Conservation (phyloP, 2,329 filamentous ascomycete genomes). For the Cladophialophora yegresii region DNA sequence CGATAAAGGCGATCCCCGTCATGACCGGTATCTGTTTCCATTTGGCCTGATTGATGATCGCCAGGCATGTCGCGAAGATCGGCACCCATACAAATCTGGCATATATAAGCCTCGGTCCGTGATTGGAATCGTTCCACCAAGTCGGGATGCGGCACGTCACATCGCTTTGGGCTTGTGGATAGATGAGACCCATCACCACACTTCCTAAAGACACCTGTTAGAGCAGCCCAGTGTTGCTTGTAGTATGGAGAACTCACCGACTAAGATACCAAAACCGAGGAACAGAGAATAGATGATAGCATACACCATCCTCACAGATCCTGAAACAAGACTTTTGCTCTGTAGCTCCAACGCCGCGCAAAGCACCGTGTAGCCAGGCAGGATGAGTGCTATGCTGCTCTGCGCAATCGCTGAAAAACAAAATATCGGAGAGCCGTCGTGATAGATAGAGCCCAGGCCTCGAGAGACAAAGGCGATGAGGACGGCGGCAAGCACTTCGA, state of each 20-base stretch:
- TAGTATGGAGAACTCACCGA: constrained; percentile 50
- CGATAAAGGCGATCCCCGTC: constrained; percentile 70
- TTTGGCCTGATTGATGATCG: constrained; percentile 79
- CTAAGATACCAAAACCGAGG: constrained; percentile 70
- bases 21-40: constrained; percentile 76
- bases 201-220: constrained; percentile 10
- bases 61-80: constrained; percentile 70
- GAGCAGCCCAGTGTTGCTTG: background rate
- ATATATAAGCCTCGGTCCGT: constrained; percentile 44
- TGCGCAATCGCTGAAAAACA: constrained; percentile 73
- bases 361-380: constrained; percentile 67
- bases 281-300: constrained; percentile 73
- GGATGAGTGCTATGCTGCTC: constrained; percentile 72
- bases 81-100: constrained; percentile 72
- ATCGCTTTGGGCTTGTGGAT: constrained; percentile 26
- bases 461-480: constrained; percentile 69
- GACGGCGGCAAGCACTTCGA: constrained; percentile 65
- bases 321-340: constrained; percentile 67
- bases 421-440: constrained; percentile 56
- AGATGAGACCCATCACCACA: constrained; percentile 19
- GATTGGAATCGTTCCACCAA: constrained; percentile 46
- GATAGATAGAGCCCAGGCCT: constrained; percentile 66
- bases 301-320: constrained; percentile 73
- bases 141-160: constrained; percentile 28
- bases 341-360: constrained; percentile 67